Percentiles rank a stretch among this genome's conserved stretches.
Evolutionary conservation across 148 eudicot species (phyloP).

Genomic region (Cornus florida): DNA sequence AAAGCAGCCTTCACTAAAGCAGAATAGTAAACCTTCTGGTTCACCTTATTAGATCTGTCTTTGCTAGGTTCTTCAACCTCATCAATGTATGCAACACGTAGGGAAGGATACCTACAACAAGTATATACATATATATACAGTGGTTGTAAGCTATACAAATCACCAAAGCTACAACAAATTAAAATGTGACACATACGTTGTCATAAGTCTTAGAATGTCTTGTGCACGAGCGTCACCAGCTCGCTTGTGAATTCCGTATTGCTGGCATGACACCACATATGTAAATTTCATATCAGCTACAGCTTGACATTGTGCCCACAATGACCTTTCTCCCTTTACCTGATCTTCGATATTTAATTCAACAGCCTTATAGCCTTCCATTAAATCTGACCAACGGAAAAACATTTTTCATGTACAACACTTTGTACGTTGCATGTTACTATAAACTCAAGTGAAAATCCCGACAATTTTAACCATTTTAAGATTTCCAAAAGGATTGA

Average conservation of each 20-base stretch:
- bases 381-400: slow-evolving; percentile 49
- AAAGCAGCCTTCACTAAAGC: slow-evolving; percentile 87
- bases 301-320: slow-evolving; percentile 92
- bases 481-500: background rate
- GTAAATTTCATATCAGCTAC: slow-evolving; percentile 98
- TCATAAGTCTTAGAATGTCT: slow-evolving; percentile 87
- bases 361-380: slow-evolving; percentile 96
- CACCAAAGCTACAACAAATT: background rate
- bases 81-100: slow-evolving; percentile 97
- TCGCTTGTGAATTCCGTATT: slow-evolving; percentile 86
- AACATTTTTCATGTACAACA: background rate
- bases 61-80: slow-evolving; percentile 89
- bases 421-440: background rate
- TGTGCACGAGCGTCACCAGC: slow-evolving; percentile 82
- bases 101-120: slow-evolving; percentile 79
- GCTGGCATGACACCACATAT: slow-evolving; percentile 95
- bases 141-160: background rate
- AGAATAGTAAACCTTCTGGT: slow-evolving; percentile 79
- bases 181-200: slow-evolving; percentile 44
- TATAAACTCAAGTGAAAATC: background rate
- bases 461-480: background rate
- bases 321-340: slow-evolving; percentile 66
- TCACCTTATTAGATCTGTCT: slow-evolving; percentile 55
- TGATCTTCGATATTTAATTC: slow-evolving; percentile 80
- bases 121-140: background rate